phyloP scores from a whole-genome alignment of 2,329 filamentous ascomycete species.

The Zymoseptoria ardabiliae region DNA sequence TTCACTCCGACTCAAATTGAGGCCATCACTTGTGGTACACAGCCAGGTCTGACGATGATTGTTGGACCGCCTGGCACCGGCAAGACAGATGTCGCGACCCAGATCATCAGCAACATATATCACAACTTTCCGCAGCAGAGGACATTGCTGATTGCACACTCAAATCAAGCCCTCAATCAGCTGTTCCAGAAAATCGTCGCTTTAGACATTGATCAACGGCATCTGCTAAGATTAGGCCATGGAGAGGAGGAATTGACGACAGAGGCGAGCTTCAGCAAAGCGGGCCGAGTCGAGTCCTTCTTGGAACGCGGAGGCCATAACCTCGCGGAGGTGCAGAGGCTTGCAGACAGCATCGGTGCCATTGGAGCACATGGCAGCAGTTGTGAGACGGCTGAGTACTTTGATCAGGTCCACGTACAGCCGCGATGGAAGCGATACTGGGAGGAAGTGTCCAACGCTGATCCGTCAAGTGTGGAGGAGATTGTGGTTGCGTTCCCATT shows the following conservation, averaged over 20 bases:
- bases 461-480: conserved; percentile 45
- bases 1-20: conserved; percentile 90
- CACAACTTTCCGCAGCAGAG: conserved; percentile 93
- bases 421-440: conserved; percentile 84
- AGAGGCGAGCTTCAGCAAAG: conserved; percentile 83
- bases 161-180: conserved; percentile 95
- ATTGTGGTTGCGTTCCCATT: conserved; percentile 78
- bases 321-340: conserved; percentile 73
- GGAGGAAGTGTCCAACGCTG: conserved; percentile 50
- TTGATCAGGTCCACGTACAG: conserved; percentile 83
- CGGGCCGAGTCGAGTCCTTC: conserved; percentile 90
- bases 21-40: conserved; percentile 86
- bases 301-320: conserved; percentile 76
- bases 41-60: conserved; percentile 87
- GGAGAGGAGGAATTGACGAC: conserved; percentile 91
- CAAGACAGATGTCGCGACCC: conserved; percentile 97
- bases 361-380: conserved; percentile 93
- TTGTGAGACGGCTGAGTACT: conserved; percentile 94
- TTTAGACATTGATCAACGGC: conserved; percentile 89
- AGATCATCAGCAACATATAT: conserved; percentile 98
- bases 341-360: conserved; percentile 77
- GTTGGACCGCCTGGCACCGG: conserved; percentile 94
- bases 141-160: conserved; percentile 88
- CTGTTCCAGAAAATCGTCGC: conserved; percentile 97
- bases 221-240: conserved; percentile 84